phyloP scores from a whole-genome alignment of 1,284 basidiomycete genomes.

The Cystobasidium slooffiae region DNA sequence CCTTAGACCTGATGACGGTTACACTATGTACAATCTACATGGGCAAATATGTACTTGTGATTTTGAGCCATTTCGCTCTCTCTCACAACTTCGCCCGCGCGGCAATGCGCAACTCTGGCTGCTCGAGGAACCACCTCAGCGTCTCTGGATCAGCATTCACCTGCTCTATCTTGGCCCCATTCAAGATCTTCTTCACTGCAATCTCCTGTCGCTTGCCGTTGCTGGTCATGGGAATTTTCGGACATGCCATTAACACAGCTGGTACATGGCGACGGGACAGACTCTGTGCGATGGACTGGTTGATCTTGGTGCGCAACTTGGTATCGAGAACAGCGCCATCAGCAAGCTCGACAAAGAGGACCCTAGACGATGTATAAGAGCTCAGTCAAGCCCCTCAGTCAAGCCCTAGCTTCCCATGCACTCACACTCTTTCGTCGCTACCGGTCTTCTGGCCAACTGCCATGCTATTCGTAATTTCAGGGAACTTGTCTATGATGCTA shows the following conservation, averaged over 20 bases:
- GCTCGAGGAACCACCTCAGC: constrained; percentile 1
- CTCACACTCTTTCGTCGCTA: constrained; percentile 72
- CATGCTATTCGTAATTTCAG: constrained; percentile 68
- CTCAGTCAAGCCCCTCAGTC: background rate
- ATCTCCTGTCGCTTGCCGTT: constrained; percentile 13
- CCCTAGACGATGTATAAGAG: constrained; percentile 38
- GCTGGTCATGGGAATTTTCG: constrained; percentile 1
- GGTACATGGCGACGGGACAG: background rate
- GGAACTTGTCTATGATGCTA: constrained; percentile 57
- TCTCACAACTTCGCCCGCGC: background rate
- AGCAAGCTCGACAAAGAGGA: constrained; percentile 75
- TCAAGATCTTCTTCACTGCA: constrained; percentile 7
- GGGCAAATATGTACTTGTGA: too few relatives aligned
- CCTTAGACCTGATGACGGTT: too few relatives aligned
- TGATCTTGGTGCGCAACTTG: constrained; percentile 62
- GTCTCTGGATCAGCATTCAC: constrained; percentile 11
- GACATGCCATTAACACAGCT: background rate
- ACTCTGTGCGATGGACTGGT: background rate
- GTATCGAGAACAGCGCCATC: constrained; percentile 63
- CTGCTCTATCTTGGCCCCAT: constrained; percentile 2
- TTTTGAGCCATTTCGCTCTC: too few relatives aligned
- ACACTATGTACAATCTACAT: too few relatives aligned
- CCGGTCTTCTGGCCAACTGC: constrained; percentile 76
- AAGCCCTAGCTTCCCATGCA: background rate
- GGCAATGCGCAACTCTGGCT: constrained; percentile 6